Evolutionary conservation across 768 basidiomycete species (phyloP), one percentile per base, ranked within the genome.

Genomic region (Macrolepiota albuminosa): DNA sequence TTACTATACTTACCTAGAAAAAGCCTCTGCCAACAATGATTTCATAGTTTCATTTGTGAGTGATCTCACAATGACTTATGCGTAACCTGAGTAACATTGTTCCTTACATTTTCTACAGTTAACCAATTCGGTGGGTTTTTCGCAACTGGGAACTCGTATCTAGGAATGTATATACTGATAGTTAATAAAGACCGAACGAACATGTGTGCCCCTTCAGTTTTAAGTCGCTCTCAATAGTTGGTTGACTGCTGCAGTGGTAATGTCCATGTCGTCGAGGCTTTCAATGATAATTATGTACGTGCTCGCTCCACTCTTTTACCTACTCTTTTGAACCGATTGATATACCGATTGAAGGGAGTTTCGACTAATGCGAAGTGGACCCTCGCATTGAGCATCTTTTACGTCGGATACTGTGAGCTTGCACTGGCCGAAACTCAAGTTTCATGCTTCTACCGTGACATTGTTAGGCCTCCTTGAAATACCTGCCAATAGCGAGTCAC

Each of bases 281-380:
- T 85, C 70, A 85, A 85, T 62, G 68, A 77, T 8, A 80, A 83
- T 64, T 85, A 71, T 64, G 82, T 83, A 58, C 52, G 78, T 69
- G 10, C 49, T 58, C 11, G 2, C 39, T 39, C 9, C 31, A 21
- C 24, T 16, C 2, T 34, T 21, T 14, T 47, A 24, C 16, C 6
- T 42, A 29, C 24, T 31, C 18, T 8, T 24, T 4, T 37, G 24
- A 36, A 5, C 39, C 40, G 13, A 43, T 4, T 21, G 2, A 47
- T 13, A 58, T 13, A 29, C 54, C 9, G 13, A 31, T 14, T 48
- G 6, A 43, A 83, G 81, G 82, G 77, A 24, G 77, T 84, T 53
- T 77, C 78, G 24, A 69, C 73, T 47, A 85, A 85, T 64, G 73
- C 79, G 59, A 81, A 78, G 67, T 84, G 83, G 83, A 84, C 83